Conservation (phyloP, 2,329 filamentous ascomycete species). For the Fusarium hostae region DNA sequence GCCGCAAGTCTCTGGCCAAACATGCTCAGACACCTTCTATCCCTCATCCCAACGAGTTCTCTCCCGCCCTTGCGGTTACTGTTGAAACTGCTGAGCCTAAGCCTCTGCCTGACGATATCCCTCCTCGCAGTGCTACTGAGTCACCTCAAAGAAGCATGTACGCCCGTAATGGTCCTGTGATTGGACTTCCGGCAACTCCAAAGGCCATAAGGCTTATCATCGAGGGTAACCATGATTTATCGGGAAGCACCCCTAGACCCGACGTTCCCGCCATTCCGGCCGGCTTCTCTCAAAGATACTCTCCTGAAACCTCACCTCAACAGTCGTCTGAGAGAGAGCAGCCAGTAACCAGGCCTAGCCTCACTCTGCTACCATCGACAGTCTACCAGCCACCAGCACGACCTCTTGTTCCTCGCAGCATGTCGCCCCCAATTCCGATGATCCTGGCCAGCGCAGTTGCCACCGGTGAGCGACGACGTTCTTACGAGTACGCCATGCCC, state of each 20-base stretch:
- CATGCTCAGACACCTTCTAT: slow-evolving; percentile 84
- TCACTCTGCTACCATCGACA: slow-evolving; percentile 67
- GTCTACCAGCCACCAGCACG: slow-evolving; percentile 67
- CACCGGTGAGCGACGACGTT: slow-evolving; percentile 54
- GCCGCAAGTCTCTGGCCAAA: slow-evolving; percentile 82
- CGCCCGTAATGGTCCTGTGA: slow-evolving; percentile 60
- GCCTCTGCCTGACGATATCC: slow-evolving; percentile 56
- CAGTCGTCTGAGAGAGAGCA: slow-evolving; percentile 48
- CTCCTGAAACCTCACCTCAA: slow-evolving; percentile 53
- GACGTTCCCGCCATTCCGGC: slow-evolving; percentile 65
- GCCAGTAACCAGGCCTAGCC: slow-evolving; percentile 36
- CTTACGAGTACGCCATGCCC: slow-evolving; percentile 59
- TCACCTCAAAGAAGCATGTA: slow-evolving; percentile 65
- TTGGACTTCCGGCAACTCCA: slow-evolving; percentile 88
- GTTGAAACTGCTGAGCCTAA: slow-evolving; percentile 59
- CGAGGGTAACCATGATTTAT: slow-evolving; percentile 61
- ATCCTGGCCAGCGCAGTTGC: slow-evolving; percentile 49
- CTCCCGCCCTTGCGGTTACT: slow-evolving; percentile 41
- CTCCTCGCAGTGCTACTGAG: slow-evolving; percentile 73
- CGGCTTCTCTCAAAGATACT: slow-evolving; percentile 56
- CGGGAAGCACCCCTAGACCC: slow-evolving; percentile 56
- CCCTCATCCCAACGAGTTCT: slow-evolving; percentile 73
- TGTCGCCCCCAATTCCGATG: slow-evolving; percentile 66
- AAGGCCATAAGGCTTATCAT: slow-evolving; percentile 89
- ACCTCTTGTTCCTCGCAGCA: slow-evolving; percentile 65